Base-by-base conservation (phyloP, 2,329 filamentous ascomycete species). In the Xylaria sp. region DNA sequence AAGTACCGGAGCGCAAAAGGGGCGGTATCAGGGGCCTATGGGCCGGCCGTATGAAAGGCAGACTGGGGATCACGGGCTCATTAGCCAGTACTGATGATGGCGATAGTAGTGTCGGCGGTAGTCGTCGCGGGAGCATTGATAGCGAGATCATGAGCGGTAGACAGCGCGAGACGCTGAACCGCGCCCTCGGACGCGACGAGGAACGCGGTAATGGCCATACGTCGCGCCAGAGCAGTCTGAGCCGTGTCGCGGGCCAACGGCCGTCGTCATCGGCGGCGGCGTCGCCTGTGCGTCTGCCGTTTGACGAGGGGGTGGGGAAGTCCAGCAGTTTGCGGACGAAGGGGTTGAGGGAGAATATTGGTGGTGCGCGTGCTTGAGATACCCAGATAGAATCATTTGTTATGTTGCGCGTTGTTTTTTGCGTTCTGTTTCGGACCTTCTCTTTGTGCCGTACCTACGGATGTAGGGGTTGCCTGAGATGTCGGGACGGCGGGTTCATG, bases 21-120 rank as follows among this genome's bases (percentile, higher is more conserved):
- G 85, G 85, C 10, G 85, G 84, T 8, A 80, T 88, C 0, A 75
- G 83, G 34, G 85, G 84, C 0, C 70, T 88, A 1, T 81, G 83
- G 76, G 76, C 76, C 0, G 81, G 82, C 0, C 73, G 79, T 37
- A 66, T 81, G 34, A 76, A 52, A 39, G 58, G 76, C 46, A 73
- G 75, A 16, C 52, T 54, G 34, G 61, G 61, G 3, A 53, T 42
- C 8, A 42, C 37, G 37, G 11, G 59, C 18, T 49, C 61, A 3
- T 60, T 61, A 4, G 59, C 58, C 2, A 60, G 59, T 10, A 65
- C 63, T 4, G 74, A 76, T 7, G 76, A 75, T 30, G 78, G 76
- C 51, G 72, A 69, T 1, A 75, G 73, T 55, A 78, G 75, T 48
- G 66, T 73, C 39, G 72, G 70, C 1, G 73, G 72, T 0, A 73